Evolutionary conservation across 2,329 filamentous ascomycete genomes (phyloP), one percentile per base, ranked within the genome.

Genomic region (Beauveria sp.): DNA sequence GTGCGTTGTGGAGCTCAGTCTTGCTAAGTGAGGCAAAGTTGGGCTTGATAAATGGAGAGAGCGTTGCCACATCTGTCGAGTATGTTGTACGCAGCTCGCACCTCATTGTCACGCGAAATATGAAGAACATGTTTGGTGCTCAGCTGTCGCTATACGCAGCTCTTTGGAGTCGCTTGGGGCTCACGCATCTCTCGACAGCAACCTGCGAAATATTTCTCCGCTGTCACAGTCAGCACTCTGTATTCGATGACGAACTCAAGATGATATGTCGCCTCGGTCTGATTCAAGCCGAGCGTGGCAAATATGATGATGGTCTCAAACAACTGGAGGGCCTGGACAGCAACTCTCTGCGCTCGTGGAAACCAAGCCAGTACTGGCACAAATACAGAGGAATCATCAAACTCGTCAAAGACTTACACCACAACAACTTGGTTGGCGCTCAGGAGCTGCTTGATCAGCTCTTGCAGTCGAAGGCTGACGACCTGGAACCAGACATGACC

Each of bases 1-100:
- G 90, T 84, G 86, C 86, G 57, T 77, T 97, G 3, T 85, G 93
- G 76, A 91, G 89, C 69, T 92, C 91, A 2, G 90, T 91, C 1
- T 77, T 96, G 16, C 79, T 96, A 58, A 92, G 88, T 67, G 92
- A 97, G 73, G 91, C 92, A 3, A 96, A 92, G 70, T 77, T 96
- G 47, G 84, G 84, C 22, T 80, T 97, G 61, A 81, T 85, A 59
- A 88, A 86, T 68, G 91, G 91, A 10, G 84, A 85, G 75, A 81
- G 87, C 69, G 71, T 83, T 53, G 77, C 80, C 4, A 78, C 76
- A 7, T 86, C 90, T 1, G 79, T 94, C 57, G 92, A 96, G 70
- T 84, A 87, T 66, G 83, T 96, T 63, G 83, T 89, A n/a, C 88
- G 92, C 69, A 89, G 90, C 65, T 91, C 90, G 1, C 90, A 94